Evolutionary conservation across 192 early-diverging fungal genomes (phyloP).

Genomic region (Hyaloraphidium curvatum): DNA sequence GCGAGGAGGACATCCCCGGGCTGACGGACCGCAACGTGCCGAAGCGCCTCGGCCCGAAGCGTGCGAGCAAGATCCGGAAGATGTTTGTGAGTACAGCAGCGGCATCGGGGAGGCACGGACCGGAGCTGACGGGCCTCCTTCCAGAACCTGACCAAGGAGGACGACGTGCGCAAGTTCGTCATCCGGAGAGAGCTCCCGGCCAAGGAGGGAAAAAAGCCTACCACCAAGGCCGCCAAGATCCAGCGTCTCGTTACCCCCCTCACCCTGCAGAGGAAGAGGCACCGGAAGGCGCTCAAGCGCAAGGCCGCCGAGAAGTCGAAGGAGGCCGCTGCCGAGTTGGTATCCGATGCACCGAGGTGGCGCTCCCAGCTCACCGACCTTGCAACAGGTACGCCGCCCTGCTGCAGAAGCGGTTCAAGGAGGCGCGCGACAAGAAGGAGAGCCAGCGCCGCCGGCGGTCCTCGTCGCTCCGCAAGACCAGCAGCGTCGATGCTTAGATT

Average conservation of each 20-base stretch:
- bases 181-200: constrained; percentile 82
- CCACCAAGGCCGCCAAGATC: constrained; percentile 96
- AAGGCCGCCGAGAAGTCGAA: constrained; percentile 57
- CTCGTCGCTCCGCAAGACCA: background rate
- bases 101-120: background rate
- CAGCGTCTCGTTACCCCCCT: constrained; percentile 95
- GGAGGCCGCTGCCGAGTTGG: constrained; percentile 46
- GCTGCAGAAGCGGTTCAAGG: background rate
- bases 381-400: background rate
- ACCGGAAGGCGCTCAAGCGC: constrained; percentile 69
- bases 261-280: constrained; percentile 90
- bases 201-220: constrained; percentile 68
- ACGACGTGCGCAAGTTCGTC: constrained; percentile 99
- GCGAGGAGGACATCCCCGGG: constrained; percentile 86
- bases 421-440: background rate
- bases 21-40: constrained; percentile 81
- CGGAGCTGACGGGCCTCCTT: background rate
- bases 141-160: constrained; percentile 83
- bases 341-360: background rate
- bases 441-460: background rate
- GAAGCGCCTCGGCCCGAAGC: constrained; percentile 98
- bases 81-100: constrained; percentile 54
- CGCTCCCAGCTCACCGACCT: background rate
- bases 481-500: too few species aligned
- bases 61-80: constrained; percentile 96